Evolutionary conservation across 2,329 filamentous ascomycete species (phyloP), one percentile per base, ranked within the genome.

Genomic region (Mariannaea sp.): DNA sequence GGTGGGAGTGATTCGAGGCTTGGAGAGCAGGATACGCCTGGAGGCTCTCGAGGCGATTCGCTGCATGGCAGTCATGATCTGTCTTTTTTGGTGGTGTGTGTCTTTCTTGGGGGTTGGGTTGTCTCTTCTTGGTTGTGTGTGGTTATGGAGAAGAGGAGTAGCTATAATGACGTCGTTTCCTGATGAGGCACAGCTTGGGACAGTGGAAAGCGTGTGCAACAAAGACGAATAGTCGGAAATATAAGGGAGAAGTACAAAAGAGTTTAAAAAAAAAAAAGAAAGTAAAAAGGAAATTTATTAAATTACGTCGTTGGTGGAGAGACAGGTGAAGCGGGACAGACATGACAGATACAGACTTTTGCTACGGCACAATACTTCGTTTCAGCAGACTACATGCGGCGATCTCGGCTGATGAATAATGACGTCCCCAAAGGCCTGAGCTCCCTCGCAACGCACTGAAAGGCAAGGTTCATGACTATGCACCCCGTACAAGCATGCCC

Each of bases 11-110:
- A 53, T 48, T 48, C 58, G 54, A 8, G 65, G 51, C 16, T 59
- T 54, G 19, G 63, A 58, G 39, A 66, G 57, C 27, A 64, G 49
- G 40, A 57, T 49, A 55, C 70, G 68, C 60, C 64, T 64, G 30
- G 69, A 62, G 49, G 69, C 63, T 55, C 65, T 56, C n/a, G 67
- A 49, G 33, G 67, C 68, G 53, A 70, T 57, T 58, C 68, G 67
- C 50, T 69, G 71, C 64, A 74, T 64, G 69, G 70, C 72, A 12
- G 45, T 30, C 35, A 33, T 42, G 27, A 19, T 27, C 41, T 20
- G 9, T 8, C 36, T n/a, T n/a, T n/a, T n/a, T n/a, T n/a, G n/a
- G n/a, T n/a, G n/a, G n/a, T n/a, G n/a, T n/a, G n/a, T n/a, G n/a
- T n/a, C n/a, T n/a, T n/a, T n/a, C n/a, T n/a, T n/a, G n/a, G n/a